These are phyloP conservation scores for Debaryomyces singareniensis DNA, from an alignment of 1,139 yeast species.

Conservation along the genomic window DNA sequence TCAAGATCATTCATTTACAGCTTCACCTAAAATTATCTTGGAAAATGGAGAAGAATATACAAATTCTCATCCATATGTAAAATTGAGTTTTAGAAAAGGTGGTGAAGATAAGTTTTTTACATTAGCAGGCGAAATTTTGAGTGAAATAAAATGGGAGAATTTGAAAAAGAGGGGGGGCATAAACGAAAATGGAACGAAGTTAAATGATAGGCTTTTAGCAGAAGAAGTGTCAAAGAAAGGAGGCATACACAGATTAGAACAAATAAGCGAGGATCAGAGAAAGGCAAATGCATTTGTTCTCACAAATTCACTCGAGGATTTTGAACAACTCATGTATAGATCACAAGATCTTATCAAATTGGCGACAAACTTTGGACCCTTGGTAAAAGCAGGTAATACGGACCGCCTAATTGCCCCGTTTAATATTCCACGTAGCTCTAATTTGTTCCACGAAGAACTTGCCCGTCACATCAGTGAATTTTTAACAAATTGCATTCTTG, in stretches of 20 bases:
- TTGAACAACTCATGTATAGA: constrained; percentile 69
- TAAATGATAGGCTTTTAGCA: constrained; percentile 9
- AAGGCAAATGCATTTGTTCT: constrained; percentile 58
- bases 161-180: constrained; percentile 31
- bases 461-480: constrained; percentile 49
- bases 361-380: constrained; percentile 39
- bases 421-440: constrained; percentile 23
- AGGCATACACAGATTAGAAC: constrained; percentile 73
- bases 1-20: too few species aligned
- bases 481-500: constrained; percentile 28
- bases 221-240: constrained; percentile 11
- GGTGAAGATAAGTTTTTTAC: constrained; percentile 47
- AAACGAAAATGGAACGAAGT: constrained; percentile 30
- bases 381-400: constrained; percentile 10
- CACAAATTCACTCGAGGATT: constrained; percentile 66
- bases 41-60: constrained; percentile 26
- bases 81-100: constrained; percentile 57
- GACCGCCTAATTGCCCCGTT: constrained; percentile 21
- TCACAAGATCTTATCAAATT: constrained; percentile 69
- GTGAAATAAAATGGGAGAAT: constrained; percentile 41
- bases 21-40: too few species aligned
- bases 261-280: constrained; percentile 49
- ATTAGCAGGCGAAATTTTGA: constrained; percentile 35
- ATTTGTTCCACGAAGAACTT: constrained; percentile 31
- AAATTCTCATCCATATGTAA: constrained; percentile 33